Conservation (phyloP, 352 stramenopile genomes). For the Plasmopara halstedii region DNA sequence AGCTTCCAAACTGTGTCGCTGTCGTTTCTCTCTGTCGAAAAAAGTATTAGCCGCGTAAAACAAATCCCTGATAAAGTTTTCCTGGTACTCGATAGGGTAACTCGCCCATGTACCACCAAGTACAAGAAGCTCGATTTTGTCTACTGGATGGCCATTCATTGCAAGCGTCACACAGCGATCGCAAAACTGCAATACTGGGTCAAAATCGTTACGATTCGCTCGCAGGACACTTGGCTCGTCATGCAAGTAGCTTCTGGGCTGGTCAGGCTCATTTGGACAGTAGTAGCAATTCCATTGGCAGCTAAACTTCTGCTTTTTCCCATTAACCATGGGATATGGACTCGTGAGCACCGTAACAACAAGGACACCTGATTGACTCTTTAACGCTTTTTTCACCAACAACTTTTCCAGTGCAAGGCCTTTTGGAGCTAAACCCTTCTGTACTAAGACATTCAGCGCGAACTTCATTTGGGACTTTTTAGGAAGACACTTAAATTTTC, state of each 20-base stretch:
- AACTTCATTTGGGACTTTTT: slow-evolving; percentile 91
- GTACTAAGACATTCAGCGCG: slow-evolving; percentile 64
- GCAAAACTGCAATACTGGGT: slow-evolving; percentile 89
- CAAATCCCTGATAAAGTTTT: slow-evolving; percentile 86
- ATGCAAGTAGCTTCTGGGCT: slow-evolving; percentile 90
- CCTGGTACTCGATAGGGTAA: slow-evolving; percentile 88
- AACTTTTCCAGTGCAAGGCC: slow-evolving; percentile 63
- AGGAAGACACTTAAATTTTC: slow-evolving; percentile 83
- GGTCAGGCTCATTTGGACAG: slow-evolving; percentile 88
- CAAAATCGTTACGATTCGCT: slow-evolving; percentile 89
- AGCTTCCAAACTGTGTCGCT: slow-evolving; percentile 67
- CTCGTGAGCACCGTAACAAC: slow-evolving; percentile 90
- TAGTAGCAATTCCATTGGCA: slow-evolving; percentile 96
- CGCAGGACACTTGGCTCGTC: slow-evolving; percentile 89
- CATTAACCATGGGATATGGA: slow-evolving; percentile 74
- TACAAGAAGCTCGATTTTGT: slow-evolving; percentile 91
- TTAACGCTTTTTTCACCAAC: slow-evolving; percentile 86
- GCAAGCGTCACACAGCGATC: slow-evolving; percentile 85
- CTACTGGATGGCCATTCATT: slow-evolving; percentile 89
- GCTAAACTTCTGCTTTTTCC: slow-evolving; percentile 87
- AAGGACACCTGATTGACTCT: slow-evolving; percentile 86
- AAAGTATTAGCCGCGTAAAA: slow-evolving; percentile 92
- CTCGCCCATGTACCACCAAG: slow-evolving; percentile 90
- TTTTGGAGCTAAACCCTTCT: slow-evolving; percentile 41
- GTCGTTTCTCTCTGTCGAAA: slow-evolving; percentile 62